Evolutionary conservation across 257 asterid species (phyloP).

Genomic region (Forsythia viridissima): DNA sequence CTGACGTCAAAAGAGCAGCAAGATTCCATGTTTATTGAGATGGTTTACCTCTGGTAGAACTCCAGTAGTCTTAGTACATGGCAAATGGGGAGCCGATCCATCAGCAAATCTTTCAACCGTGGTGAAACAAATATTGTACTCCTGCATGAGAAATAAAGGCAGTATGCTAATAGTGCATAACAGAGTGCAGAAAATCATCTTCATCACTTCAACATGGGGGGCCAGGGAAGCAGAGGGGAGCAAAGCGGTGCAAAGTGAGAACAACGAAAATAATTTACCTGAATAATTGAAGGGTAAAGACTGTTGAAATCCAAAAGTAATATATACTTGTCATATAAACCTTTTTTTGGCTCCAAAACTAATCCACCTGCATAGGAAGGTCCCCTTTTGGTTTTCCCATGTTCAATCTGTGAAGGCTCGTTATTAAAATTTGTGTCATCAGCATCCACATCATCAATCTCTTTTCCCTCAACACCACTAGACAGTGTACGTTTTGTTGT

Average conservation of each 20-base stretch:
- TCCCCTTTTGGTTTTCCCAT: conserved; percentile 72
- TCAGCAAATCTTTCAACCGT: conserved; percentile 81
- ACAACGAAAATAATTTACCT: conserved; percentile 49
- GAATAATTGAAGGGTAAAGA: conserved; percentile 98
- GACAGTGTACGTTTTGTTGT: conserved; percentile 62
- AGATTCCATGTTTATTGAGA: conserved; percentile 7
- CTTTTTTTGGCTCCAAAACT: conserved; percentile 97
- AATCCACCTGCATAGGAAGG: conserved; percentile 94
- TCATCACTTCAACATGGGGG: conserved; percentile 9
- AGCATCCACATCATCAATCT: conserved; percentile 36
- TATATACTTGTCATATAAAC: conserved; percentile 89
- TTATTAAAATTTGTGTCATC: conserved; percentile 52
- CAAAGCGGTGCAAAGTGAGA: conserved; percentile 16
- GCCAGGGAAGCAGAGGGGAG: conserved; percentile 10
- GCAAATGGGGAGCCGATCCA: conserved; percentile 65
- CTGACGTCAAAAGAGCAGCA: conserved; percentile 6
- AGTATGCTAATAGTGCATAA: background rate
- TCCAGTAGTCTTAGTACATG: conserved; percentile 72
- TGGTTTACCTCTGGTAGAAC: conserved; percentile 86
- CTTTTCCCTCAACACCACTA: conserved; percentile 53
- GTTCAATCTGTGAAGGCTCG: conserved; percentile 48
- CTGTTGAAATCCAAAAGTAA: conserved; percentile 98
- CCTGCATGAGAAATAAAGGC: conserved; percentile 48
- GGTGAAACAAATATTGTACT: conserved; percentile 95
- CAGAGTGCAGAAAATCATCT: conserved; percentile 1